A percentile compares a stretch with the other conserved stretches of the same genome.
These are phyloP conservation scores for Penicillium canescens DNA, from an alignment of 495 filamentous ascomycete genomes.

Conservation along the genomic window DNA sequence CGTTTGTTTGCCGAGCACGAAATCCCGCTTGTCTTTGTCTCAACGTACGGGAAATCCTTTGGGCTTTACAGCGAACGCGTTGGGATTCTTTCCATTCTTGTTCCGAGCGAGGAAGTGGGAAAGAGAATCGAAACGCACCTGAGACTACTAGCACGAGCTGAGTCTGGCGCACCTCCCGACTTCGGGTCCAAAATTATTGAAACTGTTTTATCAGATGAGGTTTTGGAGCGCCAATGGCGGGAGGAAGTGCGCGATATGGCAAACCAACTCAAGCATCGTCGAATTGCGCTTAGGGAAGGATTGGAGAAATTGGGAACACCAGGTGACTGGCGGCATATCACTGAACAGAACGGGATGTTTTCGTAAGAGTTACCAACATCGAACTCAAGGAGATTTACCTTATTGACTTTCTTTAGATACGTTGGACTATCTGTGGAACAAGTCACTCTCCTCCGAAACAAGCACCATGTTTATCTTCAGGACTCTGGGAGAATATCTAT, in stretches of 20 bases:
- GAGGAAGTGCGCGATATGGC: conserved; percentile 15
- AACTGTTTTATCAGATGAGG: conserved; percentile 9
- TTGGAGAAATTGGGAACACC: conserved; percentile 16
- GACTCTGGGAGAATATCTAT: conserved; percentile 20
- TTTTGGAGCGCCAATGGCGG: conserved; percentile 12
- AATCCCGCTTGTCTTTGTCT: conserved; percentile 15
- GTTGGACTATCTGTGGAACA: conserved; percentile 15
- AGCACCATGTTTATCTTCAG: conserved; percentile 18
- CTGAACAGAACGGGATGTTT: conserved; percentile 21
- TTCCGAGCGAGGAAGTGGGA: conserved; percentile 9
- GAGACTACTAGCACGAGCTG: conserved; percentile 11
- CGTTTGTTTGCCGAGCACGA: conserved; percentile 12
- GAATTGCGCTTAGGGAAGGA: conserved; percentile 1
- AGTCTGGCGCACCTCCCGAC: conserved; percentile 14
- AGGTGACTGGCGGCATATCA: conserved; percentile 15
- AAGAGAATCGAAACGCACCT: conserved; percentile 8
- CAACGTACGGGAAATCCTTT: conserved; percentile 19
- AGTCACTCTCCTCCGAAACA: conserved; percentile 6
- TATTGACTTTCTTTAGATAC: conserved; percentile 12
- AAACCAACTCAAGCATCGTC: conserved; percentile 6
- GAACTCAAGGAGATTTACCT: neutral
- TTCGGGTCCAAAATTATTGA: conserved; percentile 18
- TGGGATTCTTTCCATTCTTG: conserved; percentile 12
- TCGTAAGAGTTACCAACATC: conserved; percentile 10
- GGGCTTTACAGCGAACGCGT: conserved; percentile 21